Evolutionary conservation across 768 basidiomycete species (phyloP).

Genomic region (Phlebiopsis gigantea): DNA sequence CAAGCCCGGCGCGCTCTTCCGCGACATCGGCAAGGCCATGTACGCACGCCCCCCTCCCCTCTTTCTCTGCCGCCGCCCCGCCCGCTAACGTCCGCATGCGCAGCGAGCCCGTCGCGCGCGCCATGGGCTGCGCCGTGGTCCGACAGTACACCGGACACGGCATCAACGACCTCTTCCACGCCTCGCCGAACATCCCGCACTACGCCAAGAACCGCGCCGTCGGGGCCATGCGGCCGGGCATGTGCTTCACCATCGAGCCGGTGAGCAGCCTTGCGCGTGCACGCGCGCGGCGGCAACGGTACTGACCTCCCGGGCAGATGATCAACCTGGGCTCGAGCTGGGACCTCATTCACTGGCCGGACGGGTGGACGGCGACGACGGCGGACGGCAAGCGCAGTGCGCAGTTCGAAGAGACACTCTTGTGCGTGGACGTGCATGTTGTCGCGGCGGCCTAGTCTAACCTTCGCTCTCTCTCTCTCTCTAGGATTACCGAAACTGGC

Average conservation of each 20-base stretch:
- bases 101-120: slow-evolving; percentile 81
- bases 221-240: slow-evolving; percentile 91
- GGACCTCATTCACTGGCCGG: slow-evolving; percentile 82
- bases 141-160: slow-evolving; percentile 92
- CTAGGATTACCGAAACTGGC: slow-evolving; percentile 86
- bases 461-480: slow-evolving; percentile 15
- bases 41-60: slow-evolving; percentile 32
- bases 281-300: slow-evolving; percentile 11
- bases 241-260: slow-evolving; percentile 45
- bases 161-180: slow-evolving; percentile 82
- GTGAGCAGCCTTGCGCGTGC: not conserved
- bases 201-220: slow-evolving; percentile 93
- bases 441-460: slow-evolving; percentile 6
- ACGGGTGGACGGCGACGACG: slow-evolving; percentile 96
- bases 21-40: slow-evolving; percentile 86
- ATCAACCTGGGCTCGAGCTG: slow-evolving; percentile 81
- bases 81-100: not conserved
- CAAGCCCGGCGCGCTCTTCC: slow-evolving; percentile 89
- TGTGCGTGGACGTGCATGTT: slow-evolving; percentile 56
- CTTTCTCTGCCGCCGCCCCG: not conserved
- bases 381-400: slow-evolving; percentile 87
- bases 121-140: slow-evolving; percentile 85
- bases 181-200: slow-evolving; percentile 84
- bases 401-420: slow-evolving; percentile 94
- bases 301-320: slow-evolving; percentile 87